These are phyloP conservation scores for Metschnikowia colocasiae DNA, from an alignment of 805 yeast genomes.

Conservation along the genomic window DNA sequence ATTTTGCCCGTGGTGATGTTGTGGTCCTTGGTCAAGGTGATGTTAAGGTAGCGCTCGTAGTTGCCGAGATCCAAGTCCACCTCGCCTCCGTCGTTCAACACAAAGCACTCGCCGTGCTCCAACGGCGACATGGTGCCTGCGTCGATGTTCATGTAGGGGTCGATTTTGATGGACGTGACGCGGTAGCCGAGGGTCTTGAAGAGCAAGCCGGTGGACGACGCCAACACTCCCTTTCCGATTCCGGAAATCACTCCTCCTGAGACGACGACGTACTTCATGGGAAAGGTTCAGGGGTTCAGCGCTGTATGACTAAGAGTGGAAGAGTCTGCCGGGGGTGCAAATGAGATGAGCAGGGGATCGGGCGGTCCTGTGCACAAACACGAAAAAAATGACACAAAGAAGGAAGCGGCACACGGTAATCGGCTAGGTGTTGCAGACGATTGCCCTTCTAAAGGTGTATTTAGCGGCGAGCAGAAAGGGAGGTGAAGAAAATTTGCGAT, in stretches of 20 bases:
- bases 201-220: slow-evolving; percentile 94
- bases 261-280: slow-evolving; percentile 97
- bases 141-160: slow-evolving; percentile 98
- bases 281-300: too few species aligned
- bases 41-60: slow-evolving; percentile 93
- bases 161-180: slow-evolving; percentile 96
- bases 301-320: too few species aligned
- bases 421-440: too few species aligned
- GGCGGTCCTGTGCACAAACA: too few species aligned
- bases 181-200: slow-evolving; percentile 91
- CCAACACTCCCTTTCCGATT: slow-evolving; percentile 97
- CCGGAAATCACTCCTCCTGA: slow-evolving; percentile 99
- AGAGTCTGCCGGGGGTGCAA: too few species aligned
- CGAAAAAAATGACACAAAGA: too few species aligned
- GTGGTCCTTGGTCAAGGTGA: slow-evolving; percentile 89
- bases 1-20: slow-evolving; percentile 98
- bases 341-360: too few species aligned
- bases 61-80: slow-evolving; percentile 97
- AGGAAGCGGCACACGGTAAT: too few species aligned
- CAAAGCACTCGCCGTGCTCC: slow-evolving; percentile 99
- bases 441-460: slow-evolving; percentile 19
- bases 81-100: slow-evolving; percentile 97
- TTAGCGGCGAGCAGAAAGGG: slow-evolving; percentile 44
- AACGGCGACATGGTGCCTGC: slow-evolving; percentile 99
- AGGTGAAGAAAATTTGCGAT: slow-evolving; percentile 5